Conservation (phyloP, 2,329 filamentous ascomycete species). For the Claviceps lovelessii region DNA sequence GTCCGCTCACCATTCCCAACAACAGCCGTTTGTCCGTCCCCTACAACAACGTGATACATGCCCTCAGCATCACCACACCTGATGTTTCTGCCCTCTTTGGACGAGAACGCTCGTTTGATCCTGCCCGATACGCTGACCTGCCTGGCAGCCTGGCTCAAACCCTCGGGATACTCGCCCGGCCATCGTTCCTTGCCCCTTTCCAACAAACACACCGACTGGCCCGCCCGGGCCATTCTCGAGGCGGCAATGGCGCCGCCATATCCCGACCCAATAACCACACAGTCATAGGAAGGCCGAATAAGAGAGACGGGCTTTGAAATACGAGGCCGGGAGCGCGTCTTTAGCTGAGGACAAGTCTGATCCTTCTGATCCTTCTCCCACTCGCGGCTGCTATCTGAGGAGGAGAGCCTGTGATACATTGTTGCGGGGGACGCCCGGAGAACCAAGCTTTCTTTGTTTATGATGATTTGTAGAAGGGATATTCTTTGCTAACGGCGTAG, state of each 20-base stretch:
- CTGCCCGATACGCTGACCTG: conserved; percentile 45
- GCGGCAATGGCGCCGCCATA: conserved; percentile 56
- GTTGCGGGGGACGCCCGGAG: background rate
- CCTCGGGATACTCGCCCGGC: conserved; percentile 50
- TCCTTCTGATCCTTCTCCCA: background rate
- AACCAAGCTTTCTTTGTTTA: too few relatives aligned
- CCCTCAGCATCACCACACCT: conserved; percentile 41
- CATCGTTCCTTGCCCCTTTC: conserved; percentile 51
- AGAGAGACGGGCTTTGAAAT: conserved; percentile 43
- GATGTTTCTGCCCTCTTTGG: conserved; percentile 23
- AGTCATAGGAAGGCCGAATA: conserved; percentile 44
- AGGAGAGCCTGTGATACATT: background rate
- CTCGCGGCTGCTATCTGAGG: background rate
- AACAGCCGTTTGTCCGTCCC: conserved; percentile 48
- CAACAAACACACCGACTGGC: conserved; percentile 47
- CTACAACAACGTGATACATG: conserved; percentile 48
- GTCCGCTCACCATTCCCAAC: conserved; percentile 36
- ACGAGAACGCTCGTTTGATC: conserved; percentile 13
- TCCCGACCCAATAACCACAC: conserved; percentile 53
- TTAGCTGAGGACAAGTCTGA: background rate
- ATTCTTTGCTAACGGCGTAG: too few relatives aligned
- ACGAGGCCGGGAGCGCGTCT: conserved; percentile 21
- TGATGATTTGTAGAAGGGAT: too few relatives aligned
- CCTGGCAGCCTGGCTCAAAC: conserved; percentile 28
- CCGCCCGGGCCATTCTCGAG: conserved; percentile 43